phyloP scores from a whole-genome alignment of 169 alveolate species.

The Cytauxzoon felis region DNA sequence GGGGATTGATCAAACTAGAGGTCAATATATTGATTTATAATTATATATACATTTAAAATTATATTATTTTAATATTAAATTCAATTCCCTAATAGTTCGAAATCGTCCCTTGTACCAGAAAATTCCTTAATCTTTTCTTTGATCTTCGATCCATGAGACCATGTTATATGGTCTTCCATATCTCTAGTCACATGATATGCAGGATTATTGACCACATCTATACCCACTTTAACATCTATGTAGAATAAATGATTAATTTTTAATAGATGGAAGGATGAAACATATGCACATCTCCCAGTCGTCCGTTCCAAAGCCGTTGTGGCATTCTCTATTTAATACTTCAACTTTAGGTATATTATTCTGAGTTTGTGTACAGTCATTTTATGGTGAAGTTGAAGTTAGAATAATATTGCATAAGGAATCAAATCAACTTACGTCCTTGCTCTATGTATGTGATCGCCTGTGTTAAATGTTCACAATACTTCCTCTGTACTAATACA shows the following conservation, averaged over 20 bases:
- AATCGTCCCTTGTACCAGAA: slow-evolving; percentile 66
- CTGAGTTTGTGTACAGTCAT: too few relatives aligned
- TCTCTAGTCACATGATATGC: slow-evolving; percentile 92
- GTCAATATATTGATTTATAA: not conserved
- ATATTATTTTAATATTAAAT: not conserved
- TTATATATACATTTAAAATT: not conserved
- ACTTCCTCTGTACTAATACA: slow-evolving; percentile 87
- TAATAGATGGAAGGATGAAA: not conserved
- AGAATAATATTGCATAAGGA: not conserved
- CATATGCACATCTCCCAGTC: too few relatives aligned
- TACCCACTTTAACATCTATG: slow-evolving; percentile 87
- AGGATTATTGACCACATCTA: slow-evolving; percentile 92
- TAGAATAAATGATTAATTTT: not conserved
- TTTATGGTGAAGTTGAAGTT: not conserved
- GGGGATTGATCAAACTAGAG: not conserved
- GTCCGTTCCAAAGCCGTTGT: too few relatives aligned
- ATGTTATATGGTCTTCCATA: slow-evolving; percentile 94
- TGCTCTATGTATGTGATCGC: slow-evolving; percentile 94
- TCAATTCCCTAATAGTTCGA: slow-evolving; percentile 71
- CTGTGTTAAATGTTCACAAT: slow-evolving; percentile 89
- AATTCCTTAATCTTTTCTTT: slow-evolving; percentile 64
- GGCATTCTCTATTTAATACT: too few relatives aligned
- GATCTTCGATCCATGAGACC: slow-evolving; percentile 94
- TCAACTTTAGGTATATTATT: too few relatives aligned
- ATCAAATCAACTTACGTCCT: slow-evolving; percentile 80